Base-by-base conservation (phyloP, 495 filamentous ascomycete species). In the Rhizodiscina lignyota region DNA sequence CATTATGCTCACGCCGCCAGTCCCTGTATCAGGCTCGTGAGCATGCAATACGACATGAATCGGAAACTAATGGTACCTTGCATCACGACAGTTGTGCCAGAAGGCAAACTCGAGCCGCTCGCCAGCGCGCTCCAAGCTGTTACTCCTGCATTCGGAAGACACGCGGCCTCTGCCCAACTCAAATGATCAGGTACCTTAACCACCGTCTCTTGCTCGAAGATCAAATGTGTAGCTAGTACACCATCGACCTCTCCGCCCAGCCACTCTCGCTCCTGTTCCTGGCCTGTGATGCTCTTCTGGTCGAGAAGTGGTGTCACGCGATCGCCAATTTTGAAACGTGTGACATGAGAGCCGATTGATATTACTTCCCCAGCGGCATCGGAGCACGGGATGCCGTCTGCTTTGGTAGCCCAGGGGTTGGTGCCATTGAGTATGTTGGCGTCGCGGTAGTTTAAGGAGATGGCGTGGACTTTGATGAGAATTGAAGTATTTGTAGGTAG, bases 371-470 rank as follows among this genome's bases (percentile, higher is more conserved):
- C 55, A 0, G 57, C 59, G 6, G 51, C 55, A 32, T 62, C 58
- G 30, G 51, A 53, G 26, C 54, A 42, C 0, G 49, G 36, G 17
- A 62, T 55, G 0, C 53, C 58, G 27, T 57, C 39, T 0, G 52
- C 43, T 1, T 41, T 26, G 0, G 58, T 47, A 0, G 53, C 51
- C 57, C 54, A 59, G 1, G 60, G 60, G 31, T 59, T 58, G 0
- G 45, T 39, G 2, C 54, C 59, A 21, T 58, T 56, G 0, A 49
- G 38, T 30, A 62, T 62, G 37, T 57, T 56, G 6, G 52, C 54
- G 30, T 61, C 61, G 12, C 56, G 48, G 36, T 61, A 63, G 50
- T 67, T 69, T 10, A 66, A 51, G 8, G 56, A n/a, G n/a, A n/a
- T n/a, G n/a, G n/a, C n/a, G n/a, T n/a, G n/a, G n/a, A n/a, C n/a